Percentiles rank a stretch among this genome's conserved stretches.
phyloP scores from a whole-genome alignment of 345 rosid genomes.

The Melaleuca quinquenervia region DNA sequence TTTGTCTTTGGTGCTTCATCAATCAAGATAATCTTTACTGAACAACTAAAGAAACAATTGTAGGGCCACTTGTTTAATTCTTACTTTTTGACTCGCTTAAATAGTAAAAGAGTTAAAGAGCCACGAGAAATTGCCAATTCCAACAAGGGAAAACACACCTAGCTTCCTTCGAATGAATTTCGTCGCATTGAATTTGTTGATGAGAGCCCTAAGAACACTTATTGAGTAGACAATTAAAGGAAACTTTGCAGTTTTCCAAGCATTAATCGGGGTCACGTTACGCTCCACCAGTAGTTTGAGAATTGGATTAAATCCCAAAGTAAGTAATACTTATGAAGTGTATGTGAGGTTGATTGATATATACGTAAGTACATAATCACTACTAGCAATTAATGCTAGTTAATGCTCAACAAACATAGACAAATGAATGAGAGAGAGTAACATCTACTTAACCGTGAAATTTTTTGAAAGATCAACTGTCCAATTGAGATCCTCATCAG shows the following conservation, averaged over 20 bases:
- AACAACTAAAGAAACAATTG: rapidly evolving
- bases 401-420: too few species aligned
- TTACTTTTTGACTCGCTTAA: background rate
- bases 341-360: too few species aligned
- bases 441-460: rapidly evolving
- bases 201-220: rapidly evolving
- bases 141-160: background rate
- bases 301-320: background rate
- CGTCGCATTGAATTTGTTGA: background rate
- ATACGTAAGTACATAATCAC: too few species aligned
- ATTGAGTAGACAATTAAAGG: background rate
- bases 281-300: background rate
- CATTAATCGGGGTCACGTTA: background rate
- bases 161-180: background rate
- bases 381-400: too few species aligned
- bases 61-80: background rate
- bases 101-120: background rate
- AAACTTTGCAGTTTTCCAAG: background rate
- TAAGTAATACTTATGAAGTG: background rate
- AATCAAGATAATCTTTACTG: background rate
- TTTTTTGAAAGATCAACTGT: rapidly evolving
- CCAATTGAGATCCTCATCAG: rapidly evolving
- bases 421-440: too few species aligned
- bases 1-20: background rate
- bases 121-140: too few species aligned